Conservation (phyloP, 1,284 basidiomycete species). For the Agroathelia rolfsii region DNA sequence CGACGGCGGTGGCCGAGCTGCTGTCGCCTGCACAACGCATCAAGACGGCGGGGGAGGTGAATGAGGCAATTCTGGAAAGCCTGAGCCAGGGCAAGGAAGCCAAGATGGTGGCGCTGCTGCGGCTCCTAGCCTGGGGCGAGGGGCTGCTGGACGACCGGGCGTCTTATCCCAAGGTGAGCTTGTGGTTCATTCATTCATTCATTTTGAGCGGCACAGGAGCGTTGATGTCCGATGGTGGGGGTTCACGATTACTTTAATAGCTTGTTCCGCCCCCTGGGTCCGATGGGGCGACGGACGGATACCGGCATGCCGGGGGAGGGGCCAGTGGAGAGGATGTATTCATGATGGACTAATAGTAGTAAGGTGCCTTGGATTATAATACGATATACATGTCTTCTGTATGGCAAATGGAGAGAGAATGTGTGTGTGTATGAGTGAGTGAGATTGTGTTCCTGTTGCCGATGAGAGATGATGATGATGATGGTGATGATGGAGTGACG, state of each 20-base stretch:
- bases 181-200: slow-evolving; percentile 7
- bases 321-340: too few species aligned
- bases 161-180: slow-evolving; percentile 61
- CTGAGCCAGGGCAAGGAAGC: slow-evolving; percentile 89
- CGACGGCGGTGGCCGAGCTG: slow-evolving; percentile 65
- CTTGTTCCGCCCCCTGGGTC: background rate
- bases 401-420: slow-evolving; percentile 13
- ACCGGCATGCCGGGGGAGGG: too few species aligned
- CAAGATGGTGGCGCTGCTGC: slow-evolving; percentile 80
- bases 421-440: slow-evolving; percentile 17
- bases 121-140: slow-evolving; percentile 86
- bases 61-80: slow-evolving; percentile 88
- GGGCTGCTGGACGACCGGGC: slow-evolving; percentile 64
- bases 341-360: too few species aligned
- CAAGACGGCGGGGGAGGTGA: slow-evolving; percentile 90
- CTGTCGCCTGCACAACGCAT: slow-evolving; percentile 81
- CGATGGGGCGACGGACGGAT: too few species aligned
- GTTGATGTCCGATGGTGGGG: slow-evolving; percentile 11
- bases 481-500: too few species aligned
- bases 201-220: slow-evolving; percentile 25
- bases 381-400: too few species aligned
- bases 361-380: too few species aligned
- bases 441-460: too few species aligned
- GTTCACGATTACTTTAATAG: slow-evolving; percentile 1
- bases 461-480: too few species aligned